A percentile compares a stretch with the other conserved stretches of the same genome.
phyloP scores from a whole-genome alignment of 352 stramenopile genomes.

The Phytophthora agathidicida region DNA sequence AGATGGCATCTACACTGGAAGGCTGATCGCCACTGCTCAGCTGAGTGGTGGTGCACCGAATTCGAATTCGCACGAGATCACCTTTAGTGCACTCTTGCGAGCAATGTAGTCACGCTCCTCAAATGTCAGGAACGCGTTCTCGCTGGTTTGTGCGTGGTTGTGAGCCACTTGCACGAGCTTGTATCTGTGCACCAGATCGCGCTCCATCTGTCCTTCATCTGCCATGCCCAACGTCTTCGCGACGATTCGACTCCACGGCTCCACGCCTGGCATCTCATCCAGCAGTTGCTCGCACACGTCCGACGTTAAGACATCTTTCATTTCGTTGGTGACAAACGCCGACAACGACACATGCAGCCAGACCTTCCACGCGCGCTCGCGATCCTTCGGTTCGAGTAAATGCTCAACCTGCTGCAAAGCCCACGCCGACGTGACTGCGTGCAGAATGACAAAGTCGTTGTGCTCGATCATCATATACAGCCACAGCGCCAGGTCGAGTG shows the following conservation, averaged over 20 bases:
- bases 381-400: conserved; percentile 32
- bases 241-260: conserved; percentile 54
- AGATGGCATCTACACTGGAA: too few relatives aligned
- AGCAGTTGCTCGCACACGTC: conserved; percentile 39
- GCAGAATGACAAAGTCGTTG: conserved; percentile 49
- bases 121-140: conserved; percentile 38
- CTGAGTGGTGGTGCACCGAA: conserved; percentile 26
- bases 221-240: conserved; percentile 38
- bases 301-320: conserved; percentile 18
- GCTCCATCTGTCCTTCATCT: conserved; percentile 38
- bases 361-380: conserved; percentile 32
- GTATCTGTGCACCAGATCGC: conserved; percentile 52
- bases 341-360: conserved; percentile 47
- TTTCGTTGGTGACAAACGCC: conserved; percentile 34
- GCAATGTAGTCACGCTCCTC: conserved; percentile 53
- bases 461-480: conserved; percentile 43
- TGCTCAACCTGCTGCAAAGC: conserved; percentile 42
- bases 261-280: conserved; percentile 22
- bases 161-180: conserved; percentile 65
- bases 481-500: conserved; percentile 43
- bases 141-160: conserved; percentile 28
- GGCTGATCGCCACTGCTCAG: too few relatives aligned
- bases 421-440: conserved; percentile 47
- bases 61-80: conserved; percentile 44
- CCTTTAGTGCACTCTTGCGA: conserved; percentile 49